Conservation (phyloP, 2,329 filamentous ascomycete genomes). For the Microdochium trichocladiopsis region DNA sequence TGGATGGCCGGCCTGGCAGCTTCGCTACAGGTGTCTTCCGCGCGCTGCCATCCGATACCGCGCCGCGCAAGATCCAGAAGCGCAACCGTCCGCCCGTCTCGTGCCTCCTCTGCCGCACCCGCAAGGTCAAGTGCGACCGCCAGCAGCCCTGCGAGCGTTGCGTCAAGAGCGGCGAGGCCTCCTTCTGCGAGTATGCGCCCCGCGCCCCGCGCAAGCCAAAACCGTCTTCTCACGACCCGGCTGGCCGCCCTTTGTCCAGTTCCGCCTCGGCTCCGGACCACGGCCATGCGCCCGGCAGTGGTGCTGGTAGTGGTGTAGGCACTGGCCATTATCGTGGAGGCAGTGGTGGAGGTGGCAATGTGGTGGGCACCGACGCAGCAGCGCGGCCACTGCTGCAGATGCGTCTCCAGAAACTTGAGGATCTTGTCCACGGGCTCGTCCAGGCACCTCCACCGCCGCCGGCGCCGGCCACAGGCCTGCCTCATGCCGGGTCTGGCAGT, state of each 20-base stretch:
- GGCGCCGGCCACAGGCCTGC: not conserved
- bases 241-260: not conserved
- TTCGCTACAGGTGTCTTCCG: constrained; percentile 27
- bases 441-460: constrained; percentile 6
- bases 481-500: not conserved
- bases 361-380: constrained; percentile 13
- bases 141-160: constrained; percentile 30
- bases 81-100: constrained; percentile 27
- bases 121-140: constrained; percentile 32
- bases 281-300: not conserved
- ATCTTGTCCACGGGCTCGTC: constrained; percentile 24
- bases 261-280: not conserved
- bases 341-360: too few relatives aligned
- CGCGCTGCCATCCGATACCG: constrained; percentile 22
- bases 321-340: constrained; percentile 15
- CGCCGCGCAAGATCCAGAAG: constrained; percentile 27
- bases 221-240: not conserved
- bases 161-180: constrained; percentile 26
- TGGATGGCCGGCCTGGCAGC: constrained; percentile 16
- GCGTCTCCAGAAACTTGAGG: constrained; percentile 26
- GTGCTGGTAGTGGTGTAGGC: constrained; percentile 10
- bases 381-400: constrained; percentile 23
- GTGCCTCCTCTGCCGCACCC: constrained; percentile 24
- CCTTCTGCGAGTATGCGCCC: constrained; percentile 27
- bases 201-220: constrained; percentile 21